Conservation (phyloP, 495 filamentous ascomycete genomes). For the Podospora didyma region DNA sequence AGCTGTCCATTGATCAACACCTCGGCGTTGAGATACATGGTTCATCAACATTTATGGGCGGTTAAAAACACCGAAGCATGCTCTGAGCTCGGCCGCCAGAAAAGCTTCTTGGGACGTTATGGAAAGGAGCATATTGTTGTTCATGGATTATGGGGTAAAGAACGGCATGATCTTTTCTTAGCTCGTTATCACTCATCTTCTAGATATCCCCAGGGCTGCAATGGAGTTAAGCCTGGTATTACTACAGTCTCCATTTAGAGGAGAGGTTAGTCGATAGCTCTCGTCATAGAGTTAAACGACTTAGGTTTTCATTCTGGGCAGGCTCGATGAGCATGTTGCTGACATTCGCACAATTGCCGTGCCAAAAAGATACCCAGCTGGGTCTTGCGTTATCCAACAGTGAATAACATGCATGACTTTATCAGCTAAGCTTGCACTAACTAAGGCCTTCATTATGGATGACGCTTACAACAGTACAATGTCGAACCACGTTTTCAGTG, state of each 20-base stretch:
- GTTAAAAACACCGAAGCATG: neutral
- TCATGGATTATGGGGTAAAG: neutral
- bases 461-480: too few species aligned
- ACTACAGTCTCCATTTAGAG: slow-evolving; percentile 11
- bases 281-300: slow-evolving; percentile 2
- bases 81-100: neutral
- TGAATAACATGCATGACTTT: too few species aligned
- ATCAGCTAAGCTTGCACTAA: too few species aligned
- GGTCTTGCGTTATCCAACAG: too few species aligned
- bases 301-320: slow-evolving; percentile 1
- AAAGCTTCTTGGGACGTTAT: too few species aligned
- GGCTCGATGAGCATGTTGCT: too few species aligned
- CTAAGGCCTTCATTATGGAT: too few species aligned
- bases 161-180: slow-evolving; percentile 15
- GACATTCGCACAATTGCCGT: too few species aligned
- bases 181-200: slow-evolving; percentile 15
- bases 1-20: neutral
- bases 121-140: neutral
- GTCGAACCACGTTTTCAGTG: too few species aligned
- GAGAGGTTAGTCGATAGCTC: slow-evolving; percentile 9
- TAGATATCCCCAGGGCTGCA: slow-evolving; percentile 13
- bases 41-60: neutral
- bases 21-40: neutral
- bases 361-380: too few species aligned
- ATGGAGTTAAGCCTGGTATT: slow-evolving; percentile 2